Percentiles rank a stretch among this genome's conserved stretches.
Evolutionary conservation across 352 stramenopile genomes (phyloP).

Genomic region (Plasmopara viticola): DNA sequence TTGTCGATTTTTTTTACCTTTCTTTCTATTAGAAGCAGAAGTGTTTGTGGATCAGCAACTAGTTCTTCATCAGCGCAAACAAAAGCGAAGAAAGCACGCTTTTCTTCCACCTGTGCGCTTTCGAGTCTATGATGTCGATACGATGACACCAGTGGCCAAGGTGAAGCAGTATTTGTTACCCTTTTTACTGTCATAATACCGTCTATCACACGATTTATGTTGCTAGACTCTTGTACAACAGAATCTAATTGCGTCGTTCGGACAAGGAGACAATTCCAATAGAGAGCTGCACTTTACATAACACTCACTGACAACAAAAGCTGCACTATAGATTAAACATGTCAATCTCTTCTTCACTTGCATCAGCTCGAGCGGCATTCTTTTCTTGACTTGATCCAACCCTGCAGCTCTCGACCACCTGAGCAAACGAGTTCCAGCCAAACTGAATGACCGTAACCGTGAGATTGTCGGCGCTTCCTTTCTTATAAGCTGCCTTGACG

Average conservation of each 20-base stretch:
- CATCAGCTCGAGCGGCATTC: background rate
- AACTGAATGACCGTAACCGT: slow-evolving; percentile 51
- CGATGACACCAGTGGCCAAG: slow-evolving; percentile 39
- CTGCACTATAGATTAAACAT: slow-evolving; percentile 41
- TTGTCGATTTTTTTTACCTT: background rate
- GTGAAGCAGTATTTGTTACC: slow-evolving; percentile 10
- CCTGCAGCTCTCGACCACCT: slow-evolving; percentile 7
- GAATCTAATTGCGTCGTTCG: slow-evolving; percentile 26
- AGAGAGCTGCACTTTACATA: background rate
- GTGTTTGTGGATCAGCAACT: slow-evolving; percentile 40
- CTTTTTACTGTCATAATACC: background rate
- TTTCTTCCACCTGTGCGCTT: slow-evolving; percentile 23
- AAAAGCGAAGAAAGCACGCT: slow-evolving; percentile 10
- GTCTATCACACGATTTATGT: background rate
- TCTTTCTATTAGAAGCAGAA: slow-evolving; percentile 37
- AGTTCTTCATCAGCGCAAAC: slow-evolving; percentile 17
- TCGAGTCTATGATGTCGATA: slow-evolving; percentile 30
- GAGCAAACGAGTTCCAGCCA: slow-evolving; percentile 27
- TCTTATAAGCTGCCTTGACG: slow-evolving; percentile 47
- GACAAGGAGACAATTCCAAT: slow-evolving; percentile 5
- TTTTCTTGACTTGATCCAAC: slow-evolving; percentile 5
- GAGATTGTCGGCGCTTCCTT: slow-evolving; percentile 51
- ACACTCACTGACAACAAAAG: background rate
- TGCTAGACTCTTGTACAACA: slow-evolving; percentile 28
- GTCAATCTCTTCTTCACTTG: slow-evolving; percentile 37